Evolutionary conservation across 2,329 filamentous ascomycete genomes (phyloP), one percentile per base, ranked within the genome.

Genomic region (Thielaviopsis musarum): DNA sequence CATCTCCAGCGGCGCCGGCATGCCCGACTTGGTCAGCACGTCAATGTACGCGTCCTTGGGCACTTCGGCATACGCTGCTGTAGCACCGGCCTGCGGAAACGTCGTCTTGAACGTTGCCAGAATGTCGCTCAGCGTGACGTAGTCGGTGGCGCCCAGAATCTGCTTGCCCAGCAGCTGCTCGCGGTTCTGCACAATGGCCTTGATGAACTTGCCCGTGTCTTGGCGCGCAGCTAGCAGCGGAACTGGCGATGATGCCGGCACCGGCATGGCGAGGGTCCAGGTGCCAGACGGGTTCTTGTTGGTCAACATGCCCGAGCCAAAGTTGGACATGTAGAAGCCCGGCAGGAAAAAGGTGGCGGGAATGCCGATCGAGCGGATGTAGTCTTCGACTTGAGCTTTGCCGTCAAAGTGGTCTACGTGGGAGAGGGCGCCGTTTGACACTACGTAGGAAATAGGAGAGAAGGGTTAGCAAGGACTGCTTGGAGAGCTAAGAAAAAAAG

Each of bases 351-450:
- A 82, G 0, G 78, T 74, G 12, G 71, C 72, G 1, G 74, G 73
- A 2, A 83, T 67, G 0, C 72, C 73, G 1, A 75, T 68, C 0
- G 64, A 59, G 12, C 77, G 75, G 59, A 83, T 80, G 63, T 83
- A 81, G n/a, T 71, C 62, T 63, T 82, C 79, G 13, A 79, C 73
- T 34, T 75, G 68, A 28, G 78, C 76, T 66, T 84, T 84, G 61
- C 69, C 70, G 64, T 83, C 80, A 61, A 84, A 84, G 60, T 78
- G 75, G 54, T 68, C 62, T 6, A 77, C 73, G 19, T 71, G 64
- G 3, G 66, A 49, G 1, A 76, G 66, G 0, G 64, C 66, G 2
- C 74, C 75, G 0, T 68, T 67, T 49, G 71, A 66, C 3, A 71
- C 58, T 63, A n/a, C 26, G 26, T 28, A 28, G 3, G 26, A 28